phyloP scores from a whole-genome alignment of 108 stramenopile genomes.

The Cyclostephanos invisitatus region DNA sequence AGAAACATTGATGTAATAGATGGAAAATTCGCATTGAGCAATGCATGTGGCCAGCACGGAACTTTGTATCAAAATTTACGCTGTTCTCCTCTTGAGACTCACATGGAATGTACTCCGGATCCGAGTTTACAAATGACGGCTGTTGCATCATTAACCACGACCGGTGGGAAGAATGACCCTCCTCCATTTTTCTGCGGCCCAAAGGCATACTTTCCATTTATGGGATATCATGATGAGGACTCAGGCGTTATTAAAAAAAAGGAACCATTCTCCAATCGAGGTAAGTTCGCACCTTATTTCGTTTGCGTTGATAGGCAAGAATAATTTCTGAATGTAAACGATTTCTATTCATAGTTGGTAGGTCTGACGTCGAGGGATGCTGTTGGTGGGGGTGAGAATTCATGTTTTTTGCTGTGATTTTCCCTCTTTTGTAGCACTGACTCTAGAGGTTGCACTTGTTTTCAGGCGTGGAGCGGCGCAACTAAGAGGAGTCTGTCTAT shows the following conservation, averaged over 20 bases:
- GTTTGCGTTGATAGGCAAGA: not conserved
- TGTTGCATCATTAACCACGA: slow-evolving; percentile 12
- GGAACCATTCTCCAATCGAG: slow-evolving; percentile 19
- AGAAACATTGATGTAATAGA: slow-evolving; percentile 14
- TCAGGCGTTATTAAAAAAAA: slow-evolving; percentile 11
- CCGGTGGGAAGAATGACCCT: slow-evolving; percentile 15
- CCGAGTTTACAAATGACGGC: slow-evolving; percentile 43
- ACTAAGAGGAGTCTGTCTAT: slow-evolving; percentile 31
- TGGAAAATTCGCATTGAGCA: slow-evolving; percentile 30
- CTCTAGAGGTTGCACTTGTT: not conserved
- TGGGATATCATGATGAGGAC: slow-evolving; percentile 25
- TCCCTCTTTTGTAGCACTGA: not conserved
- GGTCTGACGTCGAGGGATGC: slow-evolving; percentile 23
- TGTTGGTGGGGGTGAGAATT: slow-evolving; percentile 26
- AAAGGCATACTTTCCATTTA: slow-evolving; percentile 19
- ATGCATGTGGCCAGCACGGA: slow-evolving; percentile 41
- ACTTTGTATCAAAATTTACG: slow-evolving; percentile 41
- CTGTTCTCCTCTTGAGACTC: slow-evolving; percentile 26
- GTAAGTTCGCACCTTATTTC: not conserved
- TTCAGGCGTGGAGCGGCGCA: slow-evolving; percentile 25
- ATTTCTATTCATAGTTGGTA: not conserved
- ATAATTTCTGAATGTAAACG: not conserved
- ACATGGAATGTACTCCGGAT: slow-evolving; percentile 43
- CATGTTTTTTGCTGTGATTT: not conserved
- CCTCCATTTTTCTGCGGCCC: slow-evolving; percentile 49